Evolutionary conservation across 2,329 filamentous ascomycete genomes (phyloP), one percentile per base, ranked within the genome.

Genomic region (Colletotrichum sp.): DNA sequence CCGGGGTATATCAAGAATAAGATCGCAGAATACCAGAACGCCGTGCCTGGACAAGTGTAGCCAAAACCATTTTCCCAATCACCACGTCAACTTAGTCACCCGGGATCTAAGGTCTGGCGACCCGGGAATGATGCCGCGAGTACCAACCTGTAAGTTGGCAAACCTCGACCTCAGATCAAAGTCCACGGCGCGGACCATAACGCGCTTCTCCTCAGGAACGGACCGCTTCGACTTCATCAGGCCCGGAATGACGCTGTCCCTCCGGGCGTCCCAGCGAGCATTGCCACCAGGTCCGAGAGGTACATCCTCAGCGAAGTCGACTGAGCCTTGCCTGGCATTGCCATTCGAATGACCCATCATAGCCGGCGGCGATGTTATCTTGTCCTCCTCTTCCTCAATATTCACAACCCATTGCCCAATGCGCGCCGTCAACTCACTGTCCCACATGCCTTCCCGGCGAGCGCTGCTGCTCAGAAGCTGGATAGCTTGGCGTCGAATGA

Each of bases 361-460:
- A 82, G 84, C 9, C 78, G 80, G 67, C 80, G 81, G 30, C 81
- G 79, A 68, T 8, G 36, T 62, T 63, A 55, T 26, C 4, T 78
- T 73, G 10, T 84, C 84, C 4, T 87, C 85, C 8, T 85, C 86
- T 78, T 92, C 90, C 78, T 92, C 90, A 18, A 92, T 85, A 10
- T 86, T 83, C 81, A 89, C 87, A 48, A 92, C 85, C 90, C 90
- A 92, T 74, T 85, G 85, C 63, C 87, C 88, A 78, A 92, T 91
- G 9, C 87, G 87, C 2, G 90, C 90, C 13, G 88, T 86, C 75
- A 92, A 85, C 77, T 91, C 88, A 79, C 90, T 92, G 79, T 95
- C 92, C 93, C 93, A 94, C 88, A 94, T 92, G 26, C 91, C 92
- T 83, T 94, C 93, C 65, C 92, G 86, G 62, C 92, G 87, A 9